These are phyloP conservation scores for Trichaptum fuscoviolaceum DNA, from an alignment of 768 basidiomycete species.

Conservation along the genomic window DNA sequence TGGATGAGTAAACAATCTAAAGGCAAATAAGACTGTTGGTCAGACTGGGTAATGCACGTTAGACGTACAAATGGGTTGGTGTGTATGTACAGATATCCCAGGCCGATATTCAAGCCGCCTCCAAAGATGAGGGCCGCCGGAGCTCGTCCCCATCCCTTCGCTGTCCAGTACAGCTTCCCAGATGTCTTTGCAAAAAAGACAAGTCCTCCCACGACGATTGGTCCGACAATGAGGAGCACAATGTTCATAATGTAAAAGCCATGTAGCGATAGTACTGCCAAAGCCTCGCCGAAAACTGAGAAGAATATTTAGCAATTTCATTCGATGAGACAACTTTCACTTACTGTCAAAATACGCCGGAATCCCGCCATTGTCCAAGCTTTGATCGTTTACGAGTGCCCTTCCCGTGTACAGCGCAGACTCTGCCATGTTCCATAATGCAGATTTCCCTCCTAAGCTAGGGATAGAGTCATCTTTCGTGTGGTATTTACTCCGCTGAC, in stretches of 20 bases:
- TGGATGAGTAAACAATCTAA: conserved; percentile 58
- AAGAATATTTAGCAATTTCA: conserved; percentile 3
- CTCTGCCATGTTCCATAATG: conserved; percentile 82
- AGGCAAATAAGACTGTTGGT: background rate
- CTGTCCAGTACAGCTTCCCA: conserved; percentile 3
- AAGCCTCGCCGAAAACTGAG: conserved; percentile 51
- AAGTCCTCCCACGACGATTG: conserved; percentile 45
- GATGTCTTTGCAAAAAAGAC: conserved; percentile 26
- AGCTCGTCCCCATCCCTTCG: conserved; percentile 48
- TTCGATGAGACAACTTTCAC: conserved; percentile 19
- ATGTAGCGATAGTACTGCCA: conserved; percentile 52
- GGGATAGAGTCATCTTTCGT: conserved; percentile 67
- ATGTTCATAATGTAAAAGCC: conserved; percentile 53
- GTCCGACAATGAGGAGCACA: conserved; percentile 56
- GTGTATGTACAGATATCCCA: conserved; percentile 44
- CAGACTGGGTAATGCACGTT: background rate
- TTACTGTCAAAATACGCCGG: conserved; percentile 72
- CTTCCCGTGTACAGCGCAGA: conserved; percentile 48
- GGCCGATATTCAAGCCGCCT: conserved; percentile 38
- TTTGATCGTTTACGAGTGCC: conserved; percentile 45
- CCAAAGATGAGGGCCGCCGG: conserved; percentile 52
- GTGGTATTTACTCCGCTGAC: conserved; percentile 69
- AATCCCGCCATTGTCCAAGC: conserved; percentile 22
- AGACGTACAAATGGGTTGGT: conserved; percentile 64
- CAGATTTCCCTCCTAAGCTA: conserved; percentile 47